Evolutionary conservation across 2,329 filamentous ascomycete species (phyloP).

Genomic region (Alternaria consortialis): DNA sequence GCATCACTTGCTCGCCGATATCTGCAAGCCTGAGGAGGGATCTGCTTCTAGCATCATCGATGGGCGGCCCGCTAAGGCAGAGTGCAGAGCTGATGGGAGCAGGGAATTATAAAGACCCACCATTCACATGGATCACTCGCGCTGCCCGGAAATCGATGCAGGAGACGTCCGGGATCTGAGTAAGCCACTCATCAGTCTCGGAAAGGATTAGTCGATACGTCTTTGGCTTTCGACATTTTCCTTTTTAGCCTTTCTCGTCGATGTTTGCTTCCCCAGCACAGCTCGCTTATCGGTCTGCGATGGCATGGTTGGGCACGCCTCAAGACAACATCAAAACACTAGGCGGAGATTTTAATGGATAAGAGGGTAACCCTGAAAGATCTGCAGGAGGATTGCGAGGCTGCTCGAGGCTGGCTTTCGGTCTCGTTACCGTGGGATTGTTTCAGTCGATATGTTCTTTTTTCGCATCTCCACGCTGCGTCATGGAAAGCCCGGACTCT

Average conservation of each 20-base stretch:
- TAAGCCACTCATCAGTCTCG: not conserved
- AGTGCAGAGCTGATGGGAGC: conserved; percentile 5
- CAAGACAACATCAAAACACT: not conserved
- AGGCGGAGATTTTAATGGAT: not conserved
- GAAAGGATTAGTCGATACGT: not conserved
- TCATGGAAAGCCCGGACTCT: conserved; percentile 7
- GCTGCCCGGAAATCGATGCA: not conserved
- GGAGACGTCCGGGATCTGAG: not conserved
- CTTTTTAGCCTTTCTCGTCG: not conserved
- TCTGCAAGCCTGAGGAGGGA: conserved; percentile 8
- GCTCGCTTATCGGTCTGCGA: conserved; percentile 9
- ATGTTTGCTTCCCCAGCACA: not conserved
- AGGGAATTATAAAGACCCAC: not conserved
- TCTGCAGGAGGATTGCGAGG: not conserved
- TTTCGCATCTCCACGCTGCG: not conserved
- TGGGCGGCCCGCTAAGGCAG: conserved; percentile 9
- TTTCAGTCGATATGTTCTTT: conserved; percentile 5
- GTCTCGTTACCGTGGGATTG: not conserved
- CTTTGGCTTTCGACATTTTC: not conserved
- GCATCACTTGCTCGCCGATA: conserved; percentile 7
- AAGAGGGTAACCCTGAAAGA: not conserved
- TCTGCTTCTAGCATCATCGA: conserved; percentile 14
- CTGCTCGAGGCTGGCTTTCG: not conserved
- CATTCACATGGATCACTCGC: not conserved
- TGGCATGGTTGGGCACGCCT: not conserved